Base-by-base conservation (phyloP, 805 yeast species). In the Myxozyma udenii region DNA sequence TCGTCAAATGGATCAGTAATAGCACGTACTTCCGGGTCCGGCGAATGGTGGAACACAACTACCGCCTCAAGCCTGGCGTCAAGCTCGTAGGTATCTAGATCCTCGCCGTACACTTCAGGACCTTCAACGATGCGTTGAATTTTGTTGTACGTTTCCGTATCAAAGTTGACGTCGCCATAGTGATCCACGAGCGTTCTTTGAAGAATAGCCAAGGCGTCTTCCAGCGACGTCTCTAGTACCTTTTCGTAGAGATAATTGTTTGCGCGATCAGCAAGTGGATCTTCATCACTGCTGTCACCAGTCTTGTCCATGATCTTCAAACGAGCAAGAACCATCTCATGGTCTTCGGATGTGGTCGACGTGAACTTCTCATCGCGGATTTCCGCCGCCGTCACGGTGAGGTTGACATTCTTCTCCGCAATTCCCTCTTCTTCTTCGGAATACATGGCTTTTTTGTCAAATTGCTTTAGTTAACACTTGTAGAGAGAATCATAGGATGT, bases 11-110 rank as follows among this genome's bases (percentile, higher is more conserved):
- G 76, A 14, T 80, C 81, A 11, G 80, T 80, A 18, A 83, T 77
- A 9, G 85, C 80, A 36, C 86, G 67, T 12, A 82, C 83, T 61
- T 82, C 86, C 0, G 85, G 82, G 53, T 80, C 80, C 3, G 85
- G 84, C 3, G 86, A 85, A 64, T 74, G 79, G 55, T 62, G 64
- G 44, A 50, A 46, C 30, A 66, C 68, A 37, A 77, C 61, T 26
- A 71, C 73, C 5, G 80, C 79, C 52, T 75, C 75, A 24, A 35
- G 23, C 11, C 41, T 22, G 4, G 41, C 32, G 22, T 50, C 49
- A n/a, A 39, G 41, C 32, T 44, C 53, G n/a, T 50, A 46, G 28
- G 41, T 48, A 3, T 48, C 46, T 12, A 16, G 14, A 19, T 41
- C 46, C 28, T 14, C 6, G 24, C 40, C 50, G 22, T 48, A 48